Base-by-base conservation (phyloP, 2,329 filamentous ascomycete genomes). In the Aspergillus arachidicola region DNA sequence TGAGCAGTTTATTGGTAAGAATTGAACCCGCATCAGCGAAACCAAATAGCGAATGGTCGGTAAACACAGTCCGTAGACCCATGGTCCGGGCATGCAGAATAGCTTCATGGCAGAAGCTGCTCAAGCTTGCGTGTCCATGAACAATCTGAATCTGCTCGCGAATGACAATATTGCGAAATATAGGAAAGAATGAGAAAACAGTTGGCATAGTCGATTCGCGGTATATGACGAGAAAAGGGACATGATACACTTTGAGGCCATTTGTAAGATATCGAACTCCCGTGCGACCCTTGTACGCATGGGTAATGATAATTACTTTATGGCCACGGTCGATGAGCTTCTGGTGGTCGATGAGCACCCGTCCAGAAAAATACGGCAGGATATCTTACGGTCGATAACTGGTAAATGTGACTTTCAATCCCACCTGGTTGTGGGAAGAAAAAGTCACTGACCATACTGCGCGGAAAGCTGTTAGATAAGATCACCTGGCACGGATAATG, bases 361-460 rank as follows among this genome's bases (percentile, higher is more conserved):
- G n/a, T 19, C 23, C 56, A 41, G n/a, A 12, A 19, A 57, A 26
- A 56, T 21, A 23, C 41, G 60, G 46, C 19, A 26, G 64, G 38
- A 28, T 34, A 51, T 36, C 81, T 65, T 78, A 87, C 85, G 62
- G 91, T 92, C 36, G 94, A 95, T 46, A 99, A 85, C 79, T 99
- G 95, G 82, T 99, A 99, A 72, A 99, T 98, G 80, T 99, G 95
- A 79, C 93, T 96, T 82, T 99, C 95, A 68, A 99, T 89, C 72
- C 95, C 95, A 75, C 95, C 86, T 58, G 95, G 94, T 75, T 98
- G 94, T 16, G 95, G 95, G 76, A 96, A 99, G 89, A 99, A 99
- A 86, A 96, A 97, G 84, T 99, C 95, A 86, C 94, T 94, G 78
- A 97, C 92, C 95, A 99, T 99, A 64, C 86, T 89, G 69, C 14